phyloP scores from a whole-genome alignment of 257 asterid genomes.

The Solanum paucissectum region DNA sequence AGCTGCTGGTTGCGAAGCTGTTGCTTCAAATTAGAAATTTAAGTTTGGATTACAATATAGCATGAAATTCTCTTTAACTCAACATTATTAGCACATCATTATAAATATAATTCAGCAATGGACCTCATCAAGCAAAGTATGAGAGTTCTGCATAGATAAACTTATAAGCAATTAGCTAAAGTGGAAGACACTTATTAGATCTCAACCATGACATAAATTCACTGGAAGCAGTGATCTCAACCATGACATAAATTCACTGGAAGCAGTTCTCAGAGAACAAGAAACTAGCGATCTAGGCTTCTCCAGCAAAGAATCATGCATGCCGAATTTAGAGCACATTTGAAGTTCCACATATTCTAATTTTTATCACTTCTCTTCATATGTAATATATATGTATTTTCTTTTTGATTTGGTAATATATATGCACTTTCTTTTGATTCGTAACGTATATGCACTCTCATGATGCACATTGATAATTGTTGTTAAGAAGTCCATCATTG shows the following conservation, averaged over 20 bases:
- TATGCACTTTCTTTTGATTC: background rate
- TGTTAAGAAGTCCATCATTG: background rate
- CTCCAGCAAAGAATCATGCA: too few relatives aligned
- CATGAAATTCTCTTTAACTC: background rate
- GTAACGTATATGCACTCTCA: background rate
- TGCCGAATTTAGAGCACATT: background rate
- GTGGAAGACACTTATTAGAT: background rate
- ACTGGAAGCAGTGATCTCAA: background rate
- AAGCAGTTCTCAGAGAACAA: background rate
- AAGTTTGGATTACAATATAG: background rate
- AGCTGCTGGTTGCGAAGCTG: slow-evolving; percentile 34
- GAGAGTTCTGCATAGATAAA: background rate
- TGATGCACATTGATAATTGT: background rate
- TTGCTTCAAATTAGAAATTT: slow-evolving; percentile 8
- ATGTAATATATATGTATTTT: background rate
- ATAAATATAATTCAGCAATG: background rate
- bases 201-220: background rate
- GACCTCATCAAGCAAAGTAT: background rate
- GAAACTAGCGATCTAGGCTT: background rate
- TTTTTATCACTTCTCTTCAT: background rate
- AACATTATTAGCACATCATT: background rate
- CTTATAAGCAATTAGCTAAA: background rate
- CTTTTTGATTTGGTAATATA: too few relatives aligned
- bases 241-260: background rate
- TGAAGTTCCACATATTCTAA: background rate